phyloP scores from a whole-genome alignment of 2,329 filamentous ascomycete species.

The Penicillium sp. region DNA sequence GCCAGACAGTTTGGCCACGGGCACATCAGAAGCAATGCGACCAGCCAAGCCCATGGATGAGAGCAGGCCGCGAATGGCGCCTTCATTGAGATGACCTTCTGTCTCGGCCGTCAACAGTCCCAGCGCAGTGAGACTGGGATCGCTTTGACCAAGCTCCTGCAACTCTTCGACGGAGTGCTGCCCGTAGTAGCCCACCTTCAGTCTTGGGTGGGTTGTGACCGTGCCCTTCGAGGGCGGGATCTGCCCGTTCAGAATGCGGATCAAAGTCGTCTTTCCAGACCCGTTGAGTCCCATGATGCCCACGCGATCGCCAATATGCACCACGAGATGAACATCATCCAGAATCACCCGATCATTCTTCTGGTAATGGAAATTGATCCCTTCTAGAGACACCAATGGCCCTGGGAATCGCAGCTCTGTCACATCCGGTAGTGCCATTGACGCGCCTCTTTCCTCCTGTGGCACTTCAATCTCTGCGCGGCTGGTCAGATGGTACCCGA shows the following conservation, averaged over 20 bases:
- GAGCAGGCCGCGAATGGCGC: constrained; percentile 67
- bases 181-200: constrained; percentile 75
- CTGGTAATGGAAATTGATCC: constrained; percentile 66
- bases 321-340: constrained; percentile 65
- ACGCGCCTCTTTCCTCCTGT: constrained; percentile 59
- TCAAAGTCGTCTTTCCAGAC: constrained; percentile 76
- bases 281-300: constrained; percentile 80
- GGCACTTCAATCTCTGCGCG: constrained; percentile 74
- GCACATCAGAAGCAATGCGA: constrained; percentile 70
- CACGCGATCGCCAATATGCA: constrained; percentile 72
- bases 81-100: constrained; percentile 60
- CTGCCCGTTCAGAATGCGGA: constrained; percentile 68
- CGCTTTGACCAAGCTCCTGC: constrained; percentile 56
- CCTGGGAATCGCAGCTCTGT: constrained; percentile 74
- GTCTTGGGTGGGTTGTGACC: constrained; percentile 66
- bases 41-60: constrained; percentile 71
- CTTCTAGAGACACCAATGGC: constrained; percentile 71
- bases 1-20: constrained; percentile 72
- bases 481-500: constrained; percentile 60
- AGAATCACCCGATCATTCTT: constrained; percentile 52
- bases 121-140: constrained; percentile 64
- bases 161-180: constrained; percentile 76
- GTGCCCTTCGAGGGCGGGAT: constrained; percentile 62
- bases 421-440: constrained; percentile 63
- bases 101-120: constrained; percentile 61